Conservation (phyloP, 192 early-diverging fungal genomes). For the Backusella sp. region DNA sequence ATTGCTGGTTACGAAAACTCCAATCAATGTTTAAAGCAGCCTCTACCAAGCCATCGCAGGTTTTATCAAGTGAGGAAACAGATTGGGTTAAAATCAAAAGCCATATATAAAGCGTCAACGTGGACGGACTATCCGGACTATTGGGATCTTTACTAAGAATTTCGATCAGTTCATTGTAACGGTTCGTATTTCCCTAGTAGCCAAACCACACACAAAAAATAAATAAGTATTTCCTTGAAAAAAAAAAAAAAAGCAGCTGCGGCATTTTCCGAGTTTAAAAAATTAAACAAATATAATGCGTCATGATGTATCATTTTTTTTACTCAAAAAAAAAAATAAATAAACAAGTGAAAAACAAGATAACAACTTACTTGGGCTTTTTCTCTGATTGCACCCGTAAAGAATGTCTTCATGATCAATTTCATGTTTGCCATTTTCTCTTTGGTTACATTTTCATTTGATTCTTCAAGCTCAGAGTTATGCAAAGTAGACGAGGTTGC, state of each 20-base stretch:
- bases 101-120: constrained; percentile 41
- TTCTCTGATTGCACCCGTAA: constrained; percentile 3
- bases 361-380: not conserved
- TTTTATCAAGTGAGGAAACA: constrained; percentile 45
- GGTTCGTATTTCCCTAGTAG: not conserved
- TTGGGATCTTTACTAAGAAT: not conserved
- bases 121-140: not conserved
- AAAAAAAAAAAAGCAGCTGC: not conserved
- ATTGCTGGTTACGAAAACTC: constrained; percentile 44
- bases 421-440: not conserved
- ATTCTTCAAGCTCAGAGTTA: not conserved
- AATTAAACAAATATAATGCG: not conserved
- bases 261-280: constrained; percentile 1
- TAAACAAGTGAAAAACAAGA: not conserved
- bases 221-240: not conserved
- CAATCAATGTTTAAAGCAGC: constrained; percentile 63
- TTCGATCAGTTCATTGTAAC: not conserved
- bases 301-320: not conserved
- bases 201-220: not conserved
- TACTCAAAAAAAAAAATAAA: not conserved
- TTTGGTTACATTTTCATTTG: not conserved
- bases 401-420: not conserved
- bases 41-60: constrained; percentile 51
- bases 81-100: constrained; percentile 44
- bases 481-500: not conserved